Evolutionary conservation across 2,329 filamentous ascomycete genomes (phyloP).

Genomic region (Orbilia quercus): DNA sequence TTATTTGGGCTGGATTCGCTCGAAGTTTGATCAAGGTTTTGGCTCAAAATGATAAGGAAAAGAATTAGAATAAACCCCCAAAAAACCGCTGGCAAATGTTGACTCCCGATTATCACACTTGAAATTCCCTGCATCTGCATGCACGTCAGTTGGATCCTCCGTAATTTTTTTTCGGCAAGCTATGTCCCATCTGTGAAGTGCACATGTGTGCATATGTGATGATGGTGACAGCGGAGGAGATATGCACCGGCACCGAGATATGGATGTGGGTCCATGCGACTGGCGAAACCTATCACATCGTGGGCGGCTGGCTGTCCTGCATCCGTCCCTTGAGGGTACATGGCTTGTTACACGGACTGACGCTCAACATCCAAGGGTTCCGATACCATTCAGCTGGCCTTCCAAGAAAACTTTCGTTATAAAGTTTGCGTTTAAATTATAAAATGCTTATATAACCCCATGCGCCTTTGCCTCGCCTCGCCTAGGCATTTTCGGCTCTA

Average conservation of each 20-base stretch:
- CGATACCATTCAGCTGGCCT: too few relatives aligned
- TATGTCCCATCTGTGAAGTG: conserved; percentile 1
- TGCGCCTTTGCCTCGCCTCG: too few relatives aligned
- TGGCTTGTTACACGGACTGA: conserved; percentile 1
- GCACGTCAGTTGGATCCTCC: conserved; percentile 41
- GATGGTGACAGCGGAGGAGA: conserved; percentile 10
- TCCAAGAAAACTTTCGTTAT: too few relatives aligned
- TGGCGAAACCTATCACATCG: conserved; percentile 33
- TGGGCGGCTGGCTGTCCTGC: conserved; percentile 27
- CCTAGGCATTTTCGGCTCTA: too few relatives aligned
- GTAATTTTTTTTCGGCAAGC: background rate
- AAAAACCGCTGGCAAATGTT: conserved; percentile 3
- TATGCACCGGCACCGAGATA: conserved; percentile 11
- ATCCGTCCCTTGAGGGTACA: conserved; percentile 18
- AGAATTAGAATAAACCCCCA: conserved; percentile 3
- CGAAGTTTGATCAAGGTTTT: conserved; percentile 16
- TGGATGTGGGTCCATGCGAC: too few relatives aligned
- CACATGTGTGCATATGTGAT: too few relatives aligned
- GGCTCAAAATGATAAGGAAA: conserved; percentile 6
- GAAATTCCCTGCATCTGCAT: conserved; percentile 6
- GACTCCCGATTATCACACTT: conserved; percentile 20
- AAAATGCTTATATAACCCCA: too few relatives aligned
- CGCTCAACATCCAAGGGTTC: conserved; percentile 1
- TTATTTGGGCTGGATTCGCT: background rate
- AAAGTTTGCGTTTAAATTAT: too few relatives aligned